These are phyloP conservation scores for Stachybotrys echinatus DNA, from an alignment of 2,329 filamentous ascomycete genomes.

Conservation along the genomic window DNA sequence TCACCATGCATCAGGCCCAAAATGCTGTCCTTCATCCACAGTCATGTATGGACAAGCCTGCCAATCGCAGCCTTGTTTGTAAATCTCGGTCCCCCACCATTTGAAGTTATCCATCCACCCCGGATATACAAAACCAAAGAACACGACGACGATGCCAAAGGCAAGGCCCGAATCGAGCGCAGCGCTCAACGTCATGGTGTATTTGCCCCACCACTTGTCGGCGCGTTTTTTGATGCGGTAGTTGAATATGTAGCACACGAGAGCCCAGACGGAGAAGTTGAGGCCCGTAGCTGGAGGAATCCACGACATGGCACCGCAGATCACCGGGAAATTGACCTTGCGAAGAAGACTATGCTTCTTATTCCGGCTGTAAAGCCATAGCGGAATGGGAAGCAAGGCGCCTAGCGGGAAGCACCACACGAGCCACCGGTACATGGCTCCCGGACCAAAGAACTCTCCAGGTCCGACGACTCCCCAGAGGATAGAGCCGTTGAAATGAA, in stretches of 20 bases:
- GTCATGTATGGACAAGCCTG: constrained; percentile 67
- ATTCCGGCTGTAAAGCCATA: constrained; percentile 66
- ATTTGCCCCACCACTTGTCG: constrained; percentile 81
- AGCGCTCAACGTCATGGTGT: constrained; percentile 83
- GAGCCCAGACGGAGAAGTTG: constrained; percentile 82
- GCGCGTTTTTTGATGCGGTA: constrained; percentile 65
- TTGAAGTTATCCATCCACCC: constrained; percentile 66
- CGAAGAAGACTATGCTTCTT: constrained; percentile 58
- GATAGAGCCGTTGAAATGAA: constrained; percentile 87
- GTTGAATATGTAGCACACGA: constrained; percentile 84
- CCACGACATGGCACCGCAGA: constrained; percentile 80
- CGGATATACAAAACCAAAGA: constrained; percentile 82
- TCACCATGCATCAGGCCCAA: constrained; percentile 60
- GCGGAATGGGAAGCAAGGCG: constrained; percentile 64
- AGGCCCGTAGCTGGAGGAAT: constrained; percentile 82
- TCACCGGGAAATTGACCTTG: constrained; percentile 75
- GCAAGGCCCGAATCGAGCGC: constrained; percentile 79
- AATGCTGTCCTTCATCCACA: constrained; percentile 58
- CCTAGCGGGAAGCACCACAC: constrained; percentile 81
- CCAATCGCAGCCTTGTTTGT: constrained; percentile 83
- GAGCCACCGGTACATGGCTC: constrained; percentile 68
- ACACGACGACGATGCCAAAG: constrained; percentile 76
- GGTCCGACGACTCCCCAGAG: constrained; percentile 88
- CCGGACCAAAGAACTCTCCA: constrained; percentile 71
- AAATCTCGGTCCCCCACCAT: constrained; percentile 88